Evolutionary conservation across 495 filamentous ascomycete genomes (phyloP), one percentile per base, ranked within the genome.

Genomic region (Pyronema omphalodes): DNA sequence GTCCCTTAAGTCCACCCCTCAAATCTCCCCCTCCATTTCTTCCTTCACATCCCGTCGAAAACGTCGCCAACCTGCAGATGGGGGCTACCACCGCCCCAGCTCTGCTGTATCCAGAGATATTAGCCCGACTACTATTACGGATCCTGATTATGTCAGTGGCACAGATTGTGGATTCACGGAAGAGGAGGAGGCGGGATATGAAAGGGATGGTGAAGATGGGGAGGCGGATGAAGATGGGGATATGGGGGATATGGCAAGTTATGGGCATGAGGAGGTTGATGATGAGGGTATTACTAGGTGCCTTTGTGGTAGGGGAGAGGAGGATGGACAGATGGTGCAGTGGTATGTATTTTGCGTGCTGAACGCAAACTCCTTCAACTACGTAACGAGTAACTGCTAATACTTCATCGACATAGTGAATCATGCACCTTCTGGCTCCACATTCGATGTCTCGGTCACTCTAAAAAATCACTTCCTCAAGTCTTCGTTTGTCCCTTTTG

Each of bases 251-350:
- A 43, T 48, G 23, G 14, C 14, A 9, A 11, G 12, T 33, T 11
- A n/a, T n/a, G 9, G 41, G 15, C 29, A 47, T 33, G 14, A 18
- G 0, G 43, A 55, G 7, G 52, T 15, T 6, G 51, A 53, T 19
- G 51, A 18, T 17, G 44, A 14, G 7, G 39, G 40, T 2, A 43
- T 48, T 6, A 65, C 61, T 9, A 53, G 62, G n/a, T 65, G 62
- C 39, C 43, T 64, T 43, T 65, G 62, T 35, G 58, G 61, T 9
- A 50, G 55, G 15, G 54, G 44, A 6, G 54, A 56, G 44, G 61
- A 63, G 14, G 55, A 58, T 44, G 52, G 61, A 7, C 61, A 62
- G 11, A 61, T 65, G 58, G 61, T 65, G 12, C 61, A 64, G 50
- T 65, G 62, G 62, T 58, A 29, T 7, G 8, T 39, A 19, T 34